Conservation (phyloP, 257 asterid genomes). For the Lantana camara region DNA sequence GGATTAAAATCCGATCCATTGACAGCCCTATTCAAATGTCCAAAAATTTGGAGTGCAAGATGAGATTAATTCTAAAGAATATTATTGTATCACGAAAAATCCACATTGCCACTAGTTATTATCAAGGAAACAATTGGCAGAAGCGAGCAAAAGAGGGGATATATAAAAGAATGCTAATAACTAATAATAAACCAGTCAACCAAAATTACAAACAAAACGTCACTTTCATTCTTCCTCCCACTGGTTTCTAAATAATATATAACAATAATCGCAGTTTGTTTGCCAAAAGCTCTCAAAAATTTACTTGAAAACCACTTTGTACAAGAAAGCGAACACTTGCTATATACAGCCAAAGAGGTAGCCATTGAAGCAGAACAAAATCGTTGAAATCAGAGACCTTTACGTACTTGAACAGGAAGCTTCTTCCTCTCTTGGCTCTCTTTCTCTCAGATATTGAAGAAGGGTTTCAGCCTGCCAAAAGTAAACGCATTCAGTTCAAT, state of each 20-base stretch:
- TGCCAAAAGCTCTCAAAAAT: conserved; percentile 24
- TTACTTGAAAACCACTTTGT: conserved; percentile 31
- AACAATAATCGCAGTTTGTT: too few species aligned
- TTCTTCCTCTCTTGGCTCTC: conserved; percentile 72
- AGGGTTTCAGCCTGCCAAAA: conserved; percentile 68
- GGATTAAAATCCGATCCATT: too few species aligned
- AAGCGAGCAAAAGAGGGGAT: too few species aligned
- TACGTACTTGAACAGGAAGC: conserved; percentile 51
- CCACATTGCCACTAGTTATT: too few species aligned
- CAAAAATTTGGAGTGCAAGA: too few species aligned
- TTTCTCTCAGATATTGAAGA: conserved; percentile 65
- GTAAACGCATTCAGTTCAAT: conserved; percentile 10
- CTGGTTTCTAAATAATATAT: too few species aligned
- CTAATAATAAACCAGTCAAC: conserved; percentile 28
- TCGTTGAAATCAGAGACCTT: conserved; percentile 27
- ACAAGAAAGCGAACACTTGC: conserved; percentile 34
- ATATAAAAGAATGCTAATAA: too few species aligned
- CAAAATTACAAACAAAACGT: conserved; percentile 26
- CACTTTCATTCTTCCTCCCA: too few species aligned
- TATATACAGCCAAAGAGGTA: conserved; percentile 36
- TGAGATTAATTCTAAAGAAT: too few species aligned
- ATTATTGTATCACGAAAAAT: too few species aligned
- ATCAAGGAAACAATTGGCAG: too few species aligned
- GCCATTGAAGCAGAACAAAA: conserved; percentile 22
- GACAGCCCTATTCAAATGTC: too few species aligned